Evolutionary conservation across 495 filamentous ascomycete species (phyloP).

Genomic region (Penicillium macrosclerotiorum): DNA sequence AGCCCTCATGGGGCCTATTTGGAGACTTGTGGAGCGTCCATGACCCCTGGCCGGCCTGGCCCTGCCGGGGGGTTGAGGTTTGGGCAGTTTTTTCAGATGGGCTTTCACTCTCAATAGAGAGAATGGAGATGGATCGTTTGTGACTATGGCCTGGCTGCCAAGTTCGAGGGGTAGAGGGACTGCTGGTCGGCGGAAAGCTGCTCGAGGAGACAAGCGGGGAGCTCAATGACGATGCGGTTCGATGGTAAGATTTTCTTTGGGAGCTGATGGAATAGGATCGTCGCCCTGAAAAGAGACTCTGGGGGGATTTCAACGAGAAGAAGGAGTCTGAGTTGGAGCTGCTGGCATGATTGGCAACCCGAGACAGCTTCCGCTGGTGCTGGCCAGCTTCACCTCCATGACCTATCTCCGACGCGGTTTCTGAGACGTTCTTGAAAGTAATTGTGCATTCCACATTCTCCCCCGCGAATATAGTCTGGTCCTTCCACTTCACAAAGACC

Average conservation of each 20-base stretch:
- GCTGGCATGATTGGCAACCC: slow-evolving; percentile 37
- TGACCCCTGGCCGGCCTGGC: slow-evolving; percentile 59
- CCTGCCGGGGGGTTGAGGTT: slow-evolving; percentile 35
- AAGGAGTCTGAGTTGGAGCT: slow-evolving; percentile 40
- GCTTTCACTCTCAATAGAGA: slow-evolving; percentile 74
- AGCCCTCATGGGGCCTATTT: slow-evolving; percentile 62
- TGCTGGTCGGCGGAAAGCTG: slow-evolving; percentile 43
- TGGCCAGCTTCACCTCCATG: slow-evolving; percentile 32
- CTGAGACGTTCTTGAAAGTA: slow-evolving; percentile 87
- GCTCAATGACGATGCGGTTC: slow-evolving; percentile 45
- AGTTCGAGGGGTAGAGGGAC: slow-evolving; percentile 38
- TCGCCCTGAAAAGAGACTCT: slow-evolving; percentile 38
- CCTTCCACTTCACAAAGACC: slow-evolving; percentile 92
- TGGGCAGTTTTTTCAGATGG: slow-evolving; percentile 37
- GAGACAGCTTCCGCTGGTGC: slow-evolving; percentile 46
- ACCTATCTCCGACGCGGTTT: slow-evolving; percentile 29
- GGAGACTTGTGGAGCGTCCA: slow-evolving; percentile 79
- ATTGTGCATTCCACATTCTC: slow-evolving; percentile 93
- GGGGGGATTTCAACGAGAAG: slow-evolving; percentile 42
- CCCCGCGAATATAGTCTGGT: slow-evolving; percentile 88
- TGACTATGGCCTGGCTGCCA: slow-evolving; percentile 50
- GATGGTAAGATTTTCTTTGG: slow-evolving; percentile 37
- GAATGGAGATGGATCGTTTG: slow-evolving; percentile 87
- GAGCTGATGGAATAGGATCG: slow-evolving; percentile 38
- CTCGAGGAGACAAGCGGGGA: slow-evolving; percentile 41